phyloP scores from a whole-genome alignment of 164 flowering plant genomes.

The grape (Vitis vinifera) region ASM3070453v1 NC_081821.1:9103501-9104000 shows the following conservation, averaged over 20 bases:
- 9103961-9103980: constrained; percentile 8
- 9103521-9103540: no score
- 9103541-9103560: no score
- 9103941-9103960: constrained; percentile 16
- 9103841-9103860: constrained; percentile 87
- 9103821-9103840: constrained; percentile 60
- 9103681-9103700: constrained; percentile 30
- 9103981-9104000: constrained; percentile 49
- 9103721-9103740: neutral
- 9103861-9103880: constrained; percentile 50
- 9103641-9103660: neutral
- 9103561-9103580: no score
- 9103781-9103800: constrained; percentile 58
- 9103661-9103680: neutral
- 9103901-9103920: neutral
- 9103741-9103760: constrained; percentile 18
- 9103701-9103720: constrained; percentile 12
- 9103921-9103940: neutral
- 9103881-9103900: constrained; percentile 8
- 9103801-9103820: constrained; percentile 62
- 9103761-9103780: constrained; percentile 45
- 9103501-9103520: no score
- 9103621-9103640: no score
- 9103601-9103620: no score
- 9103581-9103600: no score